Base-by-base conservation (phyloP, 176 grass and related monocot species). In the Thalia dealbata region DNA sequence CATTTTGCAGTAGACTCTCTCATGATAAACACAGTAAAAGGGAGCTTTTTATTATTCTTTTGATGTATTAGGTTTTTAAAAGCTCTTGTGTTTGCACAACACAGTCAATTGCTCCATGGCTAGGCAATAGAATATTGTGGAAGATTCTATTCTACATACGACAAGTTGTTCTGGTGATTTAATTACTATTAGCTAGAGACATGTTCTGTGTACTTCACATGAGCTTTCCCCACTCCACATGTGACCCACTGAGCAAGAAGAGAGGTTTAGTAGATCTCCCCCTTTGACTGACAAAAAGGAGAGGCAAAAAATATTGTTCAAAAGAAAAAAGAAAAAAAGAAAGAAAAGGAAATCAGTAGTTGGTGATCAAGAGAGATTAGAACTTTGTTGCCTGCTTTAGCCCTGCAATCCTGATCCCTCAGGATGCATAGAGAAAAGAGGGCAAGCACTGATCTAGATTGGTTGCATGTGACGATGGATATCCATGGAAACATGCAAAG, bases 71-170 rank as follows among this genome's bases (percentile, higher is more conserved):
- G 32, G 32, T 38, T 38, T 38, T 38, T 1, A 4, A 4, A 38
- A 38, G 4, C 4, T 38, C 4, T 38, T 38, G 1, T 38, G 1
- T 38, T 38, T 38, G 32, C 52, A 14, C 13, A 30, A 41, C 22
- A 21, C 27, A 60, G 61, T 41, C 84, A 24, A 81, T 74, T 72
- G 55, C 46, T 72, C 75, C n/a, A n/a, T n/a, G n/a, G n/a, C 79
- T 29, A 25, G 14, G 62, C 62, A 82, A 81, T 88, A 88, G 89
- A 92, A 92, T 83, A 79, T 92, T 82, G 73, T 86, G 86, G 86
- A 88, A 92, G 86, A 92, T 88, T 92, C 81, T 92, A 86, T 88
- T 92, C 82, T 79, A 88, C 44, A 88, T 88, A 92, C 78, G 85
- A 88, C 85, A 88, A 88, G 78, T 43, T 83, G 78, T 43, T 75